Conservation (phyloP, 2,329 filamentous ascomycete genomes). For the Coleophoma cylindrospora region DNA sequence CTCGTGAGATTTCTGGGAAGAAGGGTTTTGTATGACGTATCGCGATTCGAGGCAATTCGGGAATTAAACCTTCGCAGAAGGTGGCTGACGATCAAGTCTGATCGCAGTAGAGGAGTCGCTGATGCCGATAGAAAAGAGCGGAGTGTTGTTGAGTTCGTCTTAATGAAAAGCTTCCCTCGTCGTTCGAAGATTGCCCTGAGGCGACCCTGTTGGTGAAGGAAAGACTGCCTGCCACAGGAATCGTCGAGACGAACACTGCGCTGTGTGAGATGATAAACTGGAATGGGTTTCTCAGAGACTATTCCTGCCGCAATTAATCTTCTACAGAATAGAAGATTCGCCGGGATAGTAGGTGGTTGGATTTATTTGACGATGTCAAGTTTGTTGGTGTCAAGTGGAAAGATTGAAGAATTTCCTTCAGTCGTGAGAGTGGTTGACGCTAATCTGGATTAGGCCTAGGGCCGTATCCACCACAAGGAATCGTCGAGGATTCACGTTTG, state of each 20-base stretch:
- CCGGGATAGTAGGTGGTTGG: constrained; percentile 4
- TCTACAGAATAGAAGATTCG: constrained; percentile 26
- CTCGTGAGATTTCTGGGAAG: constrained; percentile 14
- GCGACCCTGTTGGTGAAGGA: constrained; percentile 3
- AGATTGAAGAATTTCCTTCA: constrained; percentile 1
- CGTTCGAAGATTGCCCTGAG: neutral
- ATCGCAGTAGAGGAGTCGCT: constrained; percentile 11
- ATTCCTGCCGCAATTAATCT: constrained; percentile 21
- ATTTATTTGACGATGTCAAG: neutral
- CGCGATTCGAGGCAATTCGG: constrained; percentile 12
- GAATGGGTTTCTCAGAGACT: constrained; percentile 12
- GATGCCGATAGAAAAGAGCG: constrained; percentile 5
- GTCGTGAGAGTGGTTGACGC: too few relatives aligned
- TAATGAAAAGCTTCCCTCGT: constrained; percentile 27
- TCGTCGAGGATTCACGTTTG: too few relatives aligned
- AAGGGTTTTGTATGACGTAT: constrained; percentile 23
- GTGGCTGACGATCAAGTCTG: constrained; percentile 19
- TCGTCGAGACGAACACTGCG: neutral
- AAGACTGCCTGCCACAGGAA: constrained; percentile 10
- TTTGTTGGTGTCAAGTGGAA: neutral
- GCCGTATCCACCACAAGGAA: neutral
- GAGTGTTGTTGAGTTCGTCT: constrained; percentile 19
- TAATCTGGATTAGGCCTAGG: neutral
- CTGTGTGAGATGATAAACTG: neutral
- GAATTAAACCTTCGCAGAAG: constrained; percentile 20